Conservation (phyloP, 2,329 filamentous ascomycete genomes). For the Fusarium sp. region DNA sequence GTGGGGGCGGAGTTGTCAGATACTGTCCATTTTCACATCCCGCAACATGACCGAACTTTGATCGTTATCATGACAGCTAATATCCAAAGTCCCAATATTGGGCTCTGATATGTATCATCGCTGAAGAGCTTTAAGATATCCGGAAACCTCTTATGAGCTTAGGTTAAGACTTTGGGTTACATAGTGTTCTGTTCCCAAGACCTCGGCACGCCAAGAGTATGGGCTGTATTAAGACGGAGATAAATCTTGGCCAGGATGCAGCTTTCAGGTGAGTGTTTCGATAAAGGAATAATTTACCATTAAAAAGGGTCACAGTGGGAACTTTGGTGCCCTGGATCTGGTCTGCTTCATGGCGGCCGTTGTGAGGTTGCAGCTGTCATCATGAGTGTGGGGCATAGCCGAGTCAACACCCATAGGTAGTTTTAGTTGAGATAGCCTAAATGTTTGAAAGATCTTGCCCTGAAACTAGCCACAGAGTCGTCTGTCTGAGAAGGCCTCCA, state of each 20-base stretch:
- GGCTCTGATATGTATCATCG: neutral
- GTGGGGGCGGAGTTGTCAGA: neutral
- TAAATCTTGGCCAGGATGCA: neutral
- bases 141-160: neutral
- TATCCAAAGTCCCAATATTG: neutral
- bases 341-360: constrained; percentile 16
- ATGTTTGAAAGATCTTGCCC: constrained; percentile 1
- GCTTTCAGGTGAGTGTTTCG: neutral
- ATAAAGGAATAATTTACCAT: neutral
- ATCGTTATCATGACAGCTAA: neutral
- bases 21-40: neutral
- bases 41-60: neutral
- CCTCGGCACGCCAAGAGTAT: neutral
- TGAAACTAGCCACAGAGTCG: constrained; percentile 17
- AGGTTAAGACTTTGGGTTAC: neutral
- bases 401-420: neutral
- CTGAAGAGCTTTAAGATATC: neutral
- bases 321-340: neutral
- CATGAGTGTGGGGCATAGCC: constrained; percentile 15
- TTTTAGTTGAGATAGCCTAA: neutral
- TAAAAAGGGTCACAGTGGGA: neutral
- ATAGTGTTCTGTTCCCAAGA: neutral
- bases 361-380: constrained; percentile 20
- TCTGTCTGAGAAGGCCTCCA: constrained; percentile 2
- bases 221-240: neutral